phyloP scores from a whole-genome alignment of 2,329 filamentous ascomycete genomes.

The Alternaria longipes region DNA sequence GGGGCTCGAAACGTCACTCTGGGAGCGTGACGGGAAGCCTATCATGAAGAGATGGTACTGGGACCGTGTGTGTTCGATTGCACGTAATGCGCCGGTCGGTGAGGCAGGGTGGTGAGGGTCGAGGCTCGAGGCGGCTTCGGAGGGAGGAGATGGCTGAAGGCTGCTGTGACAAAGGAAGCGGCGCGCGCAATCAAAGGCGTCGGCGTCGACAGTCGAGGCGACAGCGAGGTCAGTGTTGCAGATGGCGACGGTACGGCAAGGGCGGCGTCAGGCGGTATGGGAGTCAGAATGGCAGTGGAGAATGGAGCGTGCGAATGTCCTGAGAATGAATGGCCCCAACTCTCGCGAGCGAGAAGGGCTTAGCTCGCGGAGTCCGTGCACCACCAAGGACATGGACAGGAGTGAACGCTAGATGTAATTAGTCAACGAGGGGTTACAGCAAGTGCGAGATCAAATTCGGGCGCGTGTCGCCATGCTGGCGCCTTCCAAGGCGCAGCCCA shows the following conservation, averaged over 20 bases:
- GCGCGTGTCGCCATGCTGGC: conserved; percentile 7
- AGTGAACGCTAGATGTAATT: conserved; percentile 26
- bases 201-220: conserved; percentile 22
- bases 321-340: conserved; percentile 26
- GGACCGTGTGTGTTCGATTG: conserved; percentile 22
- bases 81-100: conserved; percentile 38
- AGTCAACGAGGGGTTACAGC: conserved; percentile 23
- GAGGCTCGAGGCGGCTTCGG: conserved; percentile 36
- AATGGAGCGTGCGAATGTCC: conserved; percentile 29
- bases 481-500: background rate
- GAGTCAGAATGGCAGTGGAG: conserved; percentile 37
- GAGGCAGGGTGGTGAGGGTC: conserved; percentile 30
- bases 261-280: conserved; percentile 30
- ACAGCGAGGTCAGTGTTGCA: conserved; percentile 28
- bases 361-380: conserved; percentile 16
- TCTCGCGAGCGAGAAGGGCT: conserved; percentile 21
- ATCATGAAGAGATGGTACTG: conserved; percentile 32
- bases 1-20: conserved; percentile 33
- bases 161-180: conserved; percentile 37
- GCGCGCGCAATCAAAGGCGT: conserved; percentile 31
- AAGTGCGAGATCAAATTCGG: conserved; percentile 13
- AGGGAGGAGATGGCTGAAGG: conserved; percentile 32
- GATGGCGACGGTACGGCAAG: conserved; percentile 22
- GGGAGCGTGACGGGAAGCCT: conserved; percentile 22
- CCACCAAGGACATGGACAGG: conserved; percentile 20